These are phyloP conservation scores for Aurifilum marmelostoma DNA, from an alignment of 2,329 filamentous ascomycete species.

Conservation along the genomic window DNA sequence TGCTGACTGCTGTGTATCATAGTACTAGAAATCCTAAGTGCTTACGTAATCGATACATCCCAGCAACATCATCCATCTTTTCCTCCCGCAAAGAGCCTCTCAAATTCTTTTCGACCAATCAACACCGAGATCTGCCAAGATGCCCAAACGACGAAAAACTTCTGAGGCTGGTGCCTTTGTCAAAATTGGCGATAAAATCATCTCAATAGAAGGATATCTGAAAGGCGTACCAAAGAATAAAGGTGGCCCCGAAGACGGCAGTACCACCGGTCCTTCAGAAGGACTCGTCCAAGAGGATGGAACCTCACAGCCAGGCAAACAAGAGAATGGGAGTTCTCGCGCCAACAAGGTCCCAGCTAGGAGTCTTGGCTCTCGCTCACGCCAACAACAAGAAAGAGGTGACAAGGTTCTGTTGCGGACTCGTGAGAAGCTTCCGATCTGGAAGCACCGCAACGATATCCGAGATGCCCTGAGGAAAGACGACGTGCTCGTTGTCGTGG, in stretches of 20 bases:
- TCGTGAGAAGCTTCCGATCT: constrained; percentile 79
- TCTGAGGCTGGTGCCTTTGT: constrained; percentile 43
- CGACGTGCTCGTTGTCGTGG: constrained; percentile 83
- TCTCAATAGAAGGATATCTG: constrained; percentile 56
- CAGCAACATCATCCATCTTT: background rate
- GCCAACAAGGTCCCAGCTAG: constrained; percentile 34
- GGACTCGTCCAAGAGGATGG: background rate
- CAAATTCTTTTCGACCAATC: constrained; percentile 23
- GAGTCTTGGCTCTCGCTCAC: background rate
- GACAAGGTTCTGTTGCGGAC: constrained; percentile 38
- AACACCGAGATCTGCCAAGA: constrained; percentile 30
- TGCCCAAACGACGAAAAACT: constrained; percentile 36
- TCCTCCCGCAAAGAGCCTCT: background rate
- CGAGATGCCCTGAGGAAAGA: constrained; percentile 63
- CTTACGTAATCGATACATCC: background rate
- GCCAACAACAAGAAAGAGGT: constrained; percentile 12
- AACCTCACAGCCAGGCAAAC: background rate
- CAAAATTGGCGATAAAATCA: constrained; percentile 51
- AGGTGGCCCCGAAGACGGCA: constrained; percentile 6
- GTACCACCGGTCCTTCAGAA: background rate
- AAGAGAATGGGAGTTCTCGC: background rate
- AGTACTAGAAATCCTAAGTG: background rate
- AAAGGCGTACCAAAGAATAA: constrained; percentile 39
- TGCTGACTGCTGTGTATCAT: background rate
- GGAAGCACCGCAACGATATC: constrained; percentile 72